Evolutionary conservation across 2,329 filamentous ascomycete genomes (phyloP).

Genomic region (Leptographium wingfieldii): DNA sequence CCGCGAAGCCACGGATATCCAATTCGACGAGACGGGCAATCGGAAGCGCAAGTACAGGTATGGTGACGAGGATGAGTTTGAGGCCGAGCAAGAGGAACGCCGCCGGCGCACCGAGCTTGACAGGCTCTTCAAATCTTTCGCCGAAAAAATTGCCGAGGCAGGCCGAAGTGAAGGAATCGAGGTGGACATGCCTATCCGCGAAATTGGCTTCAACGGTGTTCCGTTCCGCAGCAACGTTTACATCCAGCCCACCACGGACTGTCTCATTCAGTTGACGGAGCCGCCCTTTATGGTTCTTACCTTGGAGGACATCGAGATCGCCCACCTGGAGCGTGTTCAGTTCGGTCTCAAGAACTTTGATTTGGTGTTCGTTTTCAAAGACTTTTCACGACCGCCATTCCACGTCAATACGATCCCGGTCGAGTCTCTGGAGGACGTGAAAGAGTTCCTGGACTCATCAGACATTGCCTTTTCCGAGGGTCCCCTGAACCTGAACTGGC

Average conservation of each 20-base stretch:
- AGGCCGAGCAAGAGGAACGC: conserved; percentile 94
- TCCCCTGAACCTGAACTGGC: conserved; percentile 96
- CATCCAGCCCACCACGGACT: conserved; percentile 92
- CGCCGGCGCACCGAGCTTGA: conserved; percentile 84
- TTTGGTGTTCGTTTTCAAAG: conserved; percentile 95
- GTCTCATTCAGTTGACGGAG: conserved; percentile 90
- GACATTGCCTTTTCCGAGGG: conserved; percentile 93
- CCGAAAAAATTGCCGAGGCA: conserved; percentile 94
- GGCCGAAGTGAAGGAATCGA: conserved; percentile 82
- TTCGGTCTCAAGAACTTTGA: conserved; percentile 99
- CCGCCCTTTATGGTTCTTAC: conserved; percentile 95
- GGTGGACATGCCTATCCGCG: conserved; percentile 92
- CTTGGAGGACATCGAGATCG: conserved; percentile 89
- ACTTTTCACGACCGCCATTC: conserved; percentile 78
- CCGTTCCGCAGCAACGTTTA: conserved; percentile 92
- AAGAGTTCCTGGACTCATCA: conserved; percentile 93
- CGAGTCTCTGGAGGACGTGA: conserved; percentile 85
- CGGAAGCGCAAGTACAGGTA: conserved; percentile 95
- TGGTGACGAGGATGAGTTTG: conserved; percentile 96
- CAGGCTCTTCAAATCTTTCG: conserved; percentile 89
- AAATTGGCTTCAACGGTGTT: conserved; percentile 93
- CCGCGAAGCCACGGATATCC: conserved; percentile 92
- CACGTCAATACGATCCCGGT: conserved; percentile 98
- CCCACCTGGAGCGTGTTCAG: conserved; percentile 88
- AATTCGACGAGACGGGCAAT: conserved; percentile 97